Evolutionary conservation across 2,329 filamentous ascomycete species (phyloP).

Genomic region (Exophiala mesophila): DNA sequence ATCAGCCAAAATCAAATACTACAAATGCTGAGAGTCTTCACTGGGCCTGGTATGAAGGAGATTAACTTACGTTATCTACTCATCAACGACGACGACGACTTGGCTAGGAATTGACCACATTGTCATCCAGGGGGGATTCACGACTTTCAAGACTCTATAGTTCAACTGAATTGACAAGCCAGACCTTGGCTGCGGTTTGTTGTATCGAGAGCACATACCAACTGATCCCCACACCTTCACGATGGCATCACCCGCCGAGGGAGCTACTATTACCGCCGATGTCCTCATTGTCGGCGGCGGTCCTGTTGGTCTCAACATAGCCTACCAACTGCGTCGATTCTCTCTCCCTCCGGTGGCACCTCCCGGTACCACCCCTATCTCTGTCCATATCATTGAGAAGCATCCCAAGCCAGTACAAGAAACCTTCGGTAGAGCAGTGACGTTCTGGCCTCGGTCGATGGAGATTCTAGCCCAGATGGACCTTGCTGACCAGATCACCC

Average conservation of each 20-base stretch:
- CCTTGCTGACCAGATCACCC: conserved; percentile 46
- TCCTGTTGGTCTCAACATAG: conserved; percentile 22
- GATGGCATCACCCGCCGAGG: too few species aligned
- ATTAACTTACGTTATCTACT: too few species aligned
- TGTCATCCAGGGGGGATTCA: too few species aligned
- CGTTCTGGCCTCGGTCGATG: conserved; percentile 48
- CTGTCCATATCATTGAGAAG: conserved; percentile 47
- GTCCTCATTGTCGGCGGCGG: conserved; percentile 22
- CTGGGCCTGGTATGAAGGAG: too few species aligned
- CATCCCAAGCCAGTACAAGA: conserved; percentile 47
- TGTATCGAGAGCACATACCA: not conserved
- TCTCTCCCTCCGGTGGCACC: conserved; percentile 13
- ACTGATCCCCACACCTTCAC: conserved; percentile 1
- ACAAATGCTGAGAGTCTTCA: too few species aligned
- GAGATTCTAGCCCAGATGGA: conserved; percentile 52
- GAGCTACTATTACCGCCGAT: conserved; percentile 27
- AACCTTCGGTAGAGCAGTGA: conserved; percentile 51
- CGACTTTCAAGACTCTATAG: too few species aligned
- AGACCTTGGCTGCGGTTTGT: too few species aligned
- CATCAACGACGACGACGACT: too few species aligned
- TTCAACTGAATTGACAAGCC: too few species aligned
- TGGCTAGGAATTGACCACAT: too few species aligned
- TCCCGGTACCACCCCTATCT: conserved; percentile 23
- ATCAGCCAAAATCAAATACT: too few species aligned
- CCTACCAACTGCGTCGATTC: conserved; percentile 29